A percentile compares a stretch with the other conserved stretches of the same genome.
Evolutionary conservation across 805 yeast species (phyloP).

Genomic region (Kuraishia hungarica): DNA sequence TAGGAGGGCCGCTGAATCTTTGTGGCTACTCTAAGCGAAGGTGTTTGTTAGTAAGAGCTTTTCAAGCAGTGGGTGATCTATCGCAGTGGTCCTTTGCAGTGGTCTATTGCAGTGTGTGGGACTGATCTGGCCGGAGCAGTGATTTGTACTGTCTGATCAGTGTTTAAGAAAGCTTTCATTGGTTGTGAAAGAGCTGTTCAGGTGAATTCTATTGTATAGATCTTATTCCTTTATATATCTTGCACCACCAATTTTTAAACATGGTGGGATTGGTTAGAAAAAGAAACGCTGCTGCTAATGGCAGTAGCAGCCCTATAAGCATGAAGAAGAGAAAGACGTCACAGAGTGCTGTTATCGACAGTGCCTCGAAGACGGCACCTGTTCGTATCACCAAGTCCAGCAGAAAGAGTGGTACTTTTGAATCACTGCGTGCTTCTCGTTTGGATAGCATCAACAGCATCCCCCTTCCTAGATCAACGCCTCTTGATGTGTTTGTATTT

Average conservation of each 20-base stretch:
- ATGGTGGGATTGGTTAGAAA: conserved; percentile 38
- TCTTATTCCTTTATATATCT: neutral
- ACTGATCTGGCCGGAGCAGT: no score
- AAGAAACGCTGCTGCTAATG: neutral
- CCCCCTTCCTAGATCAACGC: conserved; percentile 29
- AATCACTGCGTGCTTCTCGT: conserved; percentile 40
- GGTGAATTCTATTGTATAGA: neutral
- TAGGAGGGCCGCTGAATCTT: neutral
- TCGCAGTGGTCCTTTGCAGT: neutral
- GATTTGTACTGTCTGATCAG: no score
- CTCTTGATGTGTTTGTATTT: conserved; percentile 81
- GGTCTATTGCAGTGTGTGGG: no score
- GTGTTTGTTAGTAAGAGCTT: neutral
- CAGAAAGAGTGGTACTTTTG: conserved; percentile 27
- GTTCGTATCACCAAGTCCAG: conserved; percentile 25
- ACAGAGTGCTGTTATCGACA: conserved; percentile 9
- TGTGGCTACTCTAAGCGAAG: neutral
- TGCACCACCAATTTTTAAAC: neutral
- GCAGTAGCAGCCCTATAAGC: neutral
- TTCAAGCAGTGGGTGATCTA: neutral
- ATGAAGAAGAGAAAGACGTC: conserved; percentile 11
- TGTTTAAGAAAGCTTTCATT: no score
- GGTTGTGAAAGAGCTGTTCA: no score
- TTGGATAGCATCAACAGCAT: conserved; percentile 35
- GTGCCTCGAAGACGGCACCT: conserved; percentile 16